phyloP scores from a whole-genome alignment of 441 rosid species.

The Erodium texanum region DNA sequence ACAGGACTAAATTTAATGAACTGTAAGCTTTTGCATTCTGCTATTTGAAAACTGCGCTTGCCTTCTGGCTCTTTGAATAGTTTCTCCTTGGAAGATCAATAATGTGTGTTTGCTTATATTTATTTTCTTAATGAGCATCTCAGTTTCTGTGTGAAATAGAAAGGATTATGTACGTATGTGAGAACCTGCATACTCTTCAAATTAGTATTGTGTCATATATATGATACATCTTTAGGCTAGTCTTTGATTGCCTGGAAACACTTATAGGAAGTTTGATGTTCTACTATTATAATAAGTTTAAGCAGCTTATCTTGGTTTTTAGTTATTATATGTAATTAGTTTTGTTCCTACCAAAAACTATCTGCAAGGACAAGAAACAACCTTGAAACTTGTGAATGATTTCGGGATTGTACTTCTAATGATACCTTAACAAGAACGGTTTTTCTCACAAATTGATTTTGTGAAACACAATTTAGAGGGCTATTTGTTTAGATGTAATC shows the following conservation, averaged over 20 bases:
- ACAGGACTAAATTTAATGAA: background rate
- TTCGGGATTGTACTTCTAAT: background rate
- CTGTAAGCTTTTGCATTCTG: background rate
- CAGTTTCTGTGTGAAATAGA: background rate
- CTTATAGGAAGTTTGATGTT: background rate
- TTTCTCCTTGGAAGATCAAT: background rate
- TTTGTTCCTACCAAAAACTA: background rate
- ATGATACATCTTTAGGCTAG: slow-evolving; percentile 4
- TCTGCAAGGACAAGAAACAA: background rate
- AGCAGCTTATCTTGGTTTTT: background rate
- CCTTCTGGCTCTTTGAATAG: background rate
- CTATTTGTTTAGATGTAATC: background rate
- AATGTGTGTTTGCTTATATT: background rate
- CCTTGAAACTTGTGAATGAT: background rate
- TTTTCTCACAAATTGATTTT: slow-evolving; percentile 2
- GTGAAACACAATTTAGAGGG: background rate
- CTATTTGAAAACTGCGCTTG: background rate
- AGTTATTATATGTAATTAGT: background rate
- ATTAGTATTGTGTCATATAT: background rate
- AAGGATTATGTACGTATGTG: background rate
- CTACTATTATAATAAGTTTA: background rate
- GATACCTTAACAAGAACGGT: slow-evolving; percentile 1
- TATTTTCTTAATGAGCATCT: background rate
- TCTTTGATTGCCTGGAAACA: background rate
- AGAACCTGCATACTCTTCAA: background rate